phyloP scores from a whole-genome alignment of 768 basidiomycete species.

The Chiua virens region DNA sequence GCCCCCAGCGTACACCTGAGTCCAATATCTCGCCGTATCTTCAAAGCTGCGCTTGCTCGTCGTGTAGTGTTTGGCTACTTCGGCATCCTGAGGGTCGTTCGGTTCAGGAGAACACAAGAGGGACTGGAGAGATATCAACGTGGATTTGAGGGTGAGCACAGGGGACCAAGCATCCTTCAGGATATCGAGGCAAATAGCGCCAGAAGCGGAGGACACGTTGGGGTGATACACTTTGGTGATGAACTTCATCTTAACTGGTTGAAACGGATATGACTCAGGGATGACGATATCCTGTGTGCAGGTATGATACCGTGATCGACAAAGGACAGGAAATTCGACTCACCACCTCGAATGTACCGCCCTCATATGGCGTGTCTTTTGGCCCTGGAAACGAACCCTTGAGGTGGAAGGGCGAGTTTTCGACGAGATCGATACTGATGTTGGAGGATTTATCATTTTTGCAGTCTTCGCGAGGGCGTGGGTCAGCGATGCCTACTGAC shows the following conservation, averaged over 20 bases:
- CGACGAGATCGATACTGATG: slow-evolving; percentile 84
- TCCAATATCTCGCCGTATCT: slow-evolving; percentile 93
- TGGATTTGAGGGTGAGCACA: slow-evolving; percentile 93
- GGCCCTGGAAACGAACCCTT: slow-evolving; percentile 91
- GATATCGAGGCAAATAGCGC: slow-evolving; percentile 92
- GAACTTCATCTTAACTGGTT: slow-evolving; percentile 98
- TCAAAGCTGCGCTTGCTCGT: slow-evolving; percentile 86
- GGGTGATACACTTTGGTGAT: slow-evolving; percentile 96
- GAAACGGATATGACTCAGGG: slow-evolving; percentile 88
- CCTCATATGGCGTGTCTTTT: slow-evolving; percentile 90
- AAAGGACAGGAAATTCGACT: slow-evolving; percentile 33
- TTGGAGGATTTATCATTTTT: slow-evolving; percentile 92
- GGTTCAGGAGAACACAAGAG: slow-evolving; percentile 93
- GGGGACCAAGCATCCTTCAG: slow-evolving; percentile 91
- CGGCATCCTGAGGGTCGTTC: slow-evolving; percentile 95
- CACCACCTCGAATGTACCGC: slow-evolving; percentile 89
- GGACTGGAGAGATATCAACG: slow-evolving; percentile 91
- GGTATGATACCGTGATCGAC: not conserved
- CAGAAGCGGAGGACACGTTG: slow-evolving; percentile 90
- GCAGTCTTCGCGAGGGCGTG: slow-evolving; percentile 59
- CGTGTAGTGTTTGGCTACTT: slow-evolving; percentile 96
- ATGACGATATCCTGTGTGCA: slow-evolving; percentile 79
- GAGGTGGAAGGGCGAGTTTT: slow-evolving; percentile 89
- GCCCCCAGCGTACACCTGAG: slow-evolving; percentile 85
- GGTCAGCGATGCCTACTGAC: slow-evolving; percentile 7